Evolutionary conservation across 164 flowering plant species (phyloP).

Genomic region (Kingdonia uniflora): DNA sequence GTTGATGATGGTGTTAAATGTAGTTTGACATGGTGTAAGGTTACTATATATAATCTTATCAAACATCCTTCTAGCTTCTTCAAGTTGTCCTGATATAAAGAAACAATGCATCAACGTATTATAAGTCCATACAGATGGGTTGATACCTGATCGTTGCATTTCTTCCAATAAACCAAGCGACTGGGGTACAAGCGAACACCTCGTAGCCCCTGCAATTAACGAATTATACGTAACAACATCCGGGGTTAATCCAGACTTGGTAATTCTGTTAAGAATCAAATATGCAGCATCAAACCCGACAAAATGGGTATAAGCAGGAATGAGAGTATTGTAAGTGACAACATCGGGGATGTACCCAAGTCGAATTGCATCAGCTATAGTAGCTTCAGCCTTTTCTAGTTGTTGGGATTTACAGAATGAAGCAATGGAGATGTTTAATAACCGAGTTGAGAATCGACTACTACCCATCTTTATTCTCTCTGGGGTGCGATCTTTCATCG

Average conservation of each 20-base stretch:
- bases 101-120: slow-evolving; percentile 70
- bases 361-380: slow-evolving; percentile 54
- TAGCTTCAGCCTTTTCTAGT: slow-evolving; percentile 56
- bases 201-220: slow-evolving; percentile 57
- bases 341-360: slow-evolving; percentile 69
- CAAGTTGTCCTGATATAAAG: slow-evolving; percentile 52
- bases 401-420: slow-evolving; percentile 55
- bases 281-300: slow-evolving; percentile 59
- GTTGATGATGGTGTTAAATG: slow-evolving; percentile 62
- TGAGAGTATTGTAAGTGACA: slow-evolving; percentile 72
- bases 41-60: slow-evolving; percentile 25
- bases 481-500: no score
- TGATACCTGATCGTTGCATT: slow-evolving; percentile 51
- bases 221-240: slow-evolving; percentile 65
- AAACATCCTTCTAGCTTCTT: slow-evolving; percentile 49
- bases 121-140: slow-evolving; percentile 73
- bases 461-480: background rate
- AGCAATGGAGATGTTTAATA: slow-evolving; percentile 58
- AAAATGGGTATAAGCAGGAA: slow-evolving; percentile 51
- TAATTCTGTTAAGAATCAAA: slow-evolving; percentile 48
- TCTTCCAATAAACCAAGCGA: slow-evolving; percentile 52
- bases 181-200: slow-evolving; percentile 18
- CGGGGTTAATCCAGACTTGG: slow-evolving; percentile 66
- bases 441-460: slow-evolving; percentile 37
- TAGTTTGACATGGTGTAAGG: slow-evolving; percentile 16